Base-by-base conservation (phyloP, 345 rosid species). In the Euclidium syriacum region DNA sequence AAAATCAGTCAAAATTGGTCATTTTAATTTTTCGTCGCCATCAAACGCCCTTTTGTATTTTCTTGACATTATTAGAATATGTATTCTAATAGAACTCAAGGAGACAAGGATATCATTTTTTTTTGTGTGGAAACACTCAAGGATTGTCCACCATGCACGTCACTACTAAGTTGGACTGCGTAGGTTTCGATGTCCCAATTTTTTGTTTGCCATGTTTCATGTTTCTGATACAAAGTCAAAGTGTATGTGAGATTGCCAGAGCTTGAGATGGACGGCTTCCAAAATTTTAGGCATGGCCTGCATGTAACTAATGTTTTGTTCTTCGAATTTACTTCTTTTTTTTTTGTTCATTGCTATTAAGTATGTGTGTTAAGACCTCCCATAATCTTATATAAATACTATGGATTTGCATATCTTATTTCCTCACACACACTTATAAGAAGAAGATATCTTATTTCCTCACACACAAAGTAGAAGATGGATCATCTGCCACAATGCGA, bases 401-500 rank as follows among this genome's bases (percentile, higher is more conserved):
- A 39, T 47, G 10, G 53, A 42, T 53, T 53, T 0, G 2, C 52
- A 65, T 52, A 16, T 18, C 40, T 3, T 18, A n/a, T 27, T 16
- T 14, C 1, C 29, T 39, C 51, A 26, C 29, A 38, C 10, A 50
- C 25, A 51, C 20, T n/a, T n/a, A n/a, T n/a, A n/a, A n/a, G n/a
- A n/a, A n/a, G n/a, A n/a, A n/a, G n/a, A 65, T 52, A 16, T 18
- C 40, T 3, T n/a, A n/a, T n/a, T n/a, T n/a, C 5, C 33, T 29
- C 22, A 18, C 9, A 10, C 19, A 42, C 6, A 18, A 78, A 77
- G 48, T 25, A 85, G 18, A 77, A 72, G 75, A 79, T 75, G 83
- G 87, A 90, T 68, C 85, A 81, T 20, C 48, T 79, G 26, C 56
- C 43, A 30, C 77, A 76, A 23, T 82, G 87, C 67, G 53, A 81